A percentile compares a stretch with the other conserved stretches of the same genome.
These are phyloP conservation scores for Diutina catenulata DNA, from an alignment of 1,139 yeast species.

Conservation along the genomic window DNA sequence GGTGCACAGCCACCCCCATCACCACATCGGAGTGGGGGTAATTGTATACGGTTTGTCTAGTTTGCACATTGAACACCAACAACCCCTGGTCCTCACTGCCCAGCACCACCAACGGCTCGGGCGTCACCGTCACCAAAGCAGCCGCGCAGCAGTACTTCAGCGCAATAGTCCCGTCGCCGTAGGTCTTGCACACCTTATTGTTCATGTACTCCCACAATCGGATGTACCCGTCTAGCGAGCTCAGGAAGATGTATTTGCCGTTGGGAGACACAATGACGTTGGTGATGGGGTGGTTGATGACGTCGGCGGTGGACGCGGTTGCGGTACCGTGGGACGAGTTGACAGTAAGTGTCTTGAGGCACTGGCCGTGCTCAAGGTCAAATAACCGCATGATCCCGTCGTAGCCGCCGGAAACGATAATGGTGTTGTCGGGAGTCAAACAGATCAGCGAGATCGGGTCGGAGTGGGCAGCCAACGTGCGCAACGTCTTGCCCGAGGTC, in stretches of 20 bases:
- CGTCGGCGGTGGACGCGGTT: slow-evolving; percentile 44
- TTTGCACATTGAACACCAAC: slow-evolving; percentile 66
- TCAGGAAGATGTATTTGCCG: slow-evolving; percentile 67
- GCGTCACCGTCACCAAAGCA: slow-evolving; percentile 26
- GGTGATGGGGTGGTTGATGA: slow-evolving; percentile 54
- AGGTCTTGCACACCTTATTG: slow-evolving; percentile 70
- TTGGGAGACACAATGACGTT: slow-evolving; percentile 70
- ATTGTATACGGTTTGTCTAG: slow-evolving; percentile 11
- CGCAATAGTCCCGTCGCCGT: slow-evolving; percentile 23
- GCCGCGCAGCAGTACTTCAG: slow-evolving; percentile 38
- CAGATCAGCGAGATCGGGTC: slow-evolving; percentile 78
- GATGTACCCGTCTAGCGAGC: slow-evolving; percentile 70
- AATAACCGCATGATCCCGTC: slow-evolving; percentile 87
- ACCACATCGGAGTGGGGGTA: neutral
- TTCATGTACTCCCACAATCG: slow-evolving; percentile 77
- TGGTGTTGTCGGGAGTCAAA: slow-evolving; percentile 67
- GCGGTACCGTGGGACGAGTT: slow-evolving; percentile 46
- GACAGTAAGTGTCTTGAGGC: slow-evolving; percentile 77
- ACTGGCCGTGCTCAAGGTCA: slow-evolving; percentile 83
- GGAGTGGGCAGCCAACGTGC: slow-evolving; percentile 85
- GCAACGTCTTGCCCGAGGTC: slow-evolving; percentile 53
- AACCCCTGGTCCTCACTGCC: slow-evolving; percentile 57
- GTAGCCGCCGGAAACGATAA: slow-evolving; percentile 77
- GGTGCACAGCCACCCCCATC: neutral
- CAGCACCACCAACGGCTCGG: slow-evolving; percentile 37